Evolutionary conservation across 345 rosid species (phyloP), one percentile per base, ranked within the genome.

Genomic region (Salix exigua): DNA sequence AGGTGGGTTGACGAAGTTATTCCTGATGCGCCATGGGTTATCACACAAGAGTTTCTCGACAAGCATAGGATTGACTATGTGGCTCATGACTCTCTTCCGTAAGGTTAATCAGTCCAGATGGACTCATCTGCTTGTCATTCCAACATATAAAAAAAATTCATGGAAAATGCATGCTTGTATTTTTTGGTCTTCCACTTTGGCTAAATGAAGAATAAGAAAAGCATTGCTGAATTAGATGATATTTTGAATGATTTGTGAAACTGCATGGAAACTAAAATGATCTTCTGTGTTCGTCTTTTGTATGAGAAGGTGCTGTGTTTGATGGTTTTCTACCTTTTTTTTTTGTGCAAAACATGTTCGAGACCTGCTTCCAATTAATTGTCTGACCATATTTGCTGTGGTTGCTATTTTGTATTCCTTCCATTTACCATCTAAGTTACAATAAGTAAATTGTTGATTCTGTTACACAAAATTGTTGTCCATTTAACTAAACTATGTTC

Each of bases 1-100:
- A 91, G 92, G 78, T 91, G 92, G 91, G 92, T 89, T 17, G 92
- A 91, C 75, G 95, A 91, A 85, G 95, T 91, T 33, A 89, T 91
- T 33, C 88, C 91, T 68, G 89, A 91, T 83, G 95, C 95, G 4
- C 95, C 95, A 31, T 89, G 95, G 94, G 92, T 90, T 78, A 72
- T 89, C 66, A 84, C 86, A 0, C 79, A 73, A 55, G 94, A 88
- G 79, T 90, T 90, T 79, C 88, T 90, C 13, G 89, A 90, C 81
- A 86, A 89, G 58, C 91, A 91, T 82, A 50, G 79, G 42, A 87
- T 91, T 4, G 94, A 89, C 65, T 89, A 86, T 62, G 92, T 91
- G 66, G 92, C 92, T n/a, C 90, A 89, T 9, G 92, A 87, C 66
- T 77, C 91, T 77, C 91, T 90, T 68, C 92, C 92, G 91, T 89